Conservation (phyloP, 2,329 filamentous ascomycete genomes). For the Aquanectria penicillioides region DNA sequence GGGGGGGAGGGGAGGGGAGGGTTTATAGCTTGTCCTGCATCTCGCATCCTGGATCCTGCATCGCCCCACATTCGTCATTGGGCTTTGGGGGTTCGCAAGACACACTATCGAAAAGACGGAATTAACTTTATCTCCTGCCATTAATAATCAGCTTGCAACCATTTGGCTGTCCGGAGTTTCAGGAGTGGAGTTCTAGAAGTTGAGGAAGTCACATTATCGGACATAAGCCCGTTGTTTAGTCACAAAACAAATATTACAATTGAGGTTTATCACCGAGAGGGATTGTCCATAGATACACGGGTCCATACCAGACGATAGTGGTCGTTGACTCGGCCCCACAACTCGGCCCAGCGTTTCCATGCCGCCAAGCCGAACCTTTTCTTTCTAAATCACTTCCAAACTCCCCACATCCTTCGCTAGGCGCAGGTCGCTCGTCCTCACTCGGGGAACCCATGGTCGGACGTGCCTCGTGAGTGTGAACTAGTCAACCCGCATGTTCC, state of each 20-base stretch:
- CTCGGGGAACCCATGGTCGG: slow-evolving; percentile 20
- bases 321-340: background rate
- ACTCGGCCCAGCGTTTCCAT: slow-evolving; percentile 9
- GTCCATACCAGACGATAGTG: slow-evolving; percentile 26
- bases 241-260: slow-evolving; percentile 42
- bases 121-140: background rate
- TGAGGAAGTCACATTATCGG: background rate
- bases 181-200: slow-evolving; percentile 3
- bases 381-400: slow-evolving; percentile 26
- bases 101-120: background rate
- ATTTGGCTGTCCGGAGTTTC: background rate
- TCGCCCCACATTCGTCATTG: slow-evolving; percentile 40
- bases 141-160: slow-evolving; percentile 5
- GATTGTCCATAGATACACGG: slow-evolving; percentile 32
- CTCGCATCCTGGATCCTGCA: background rate
- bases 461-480: slow-evolving; percentile 22
- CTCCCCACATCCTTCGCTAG: slow-evolving; percentile 26
- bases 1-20: too few species aligned
- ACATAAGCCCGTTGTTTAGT: background rate
- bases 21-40: slow-evolving; percentile 24
- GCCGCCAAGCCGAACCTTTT: slow-evolving; percentile 5
- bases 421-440: slow-evolving; percentile 22
- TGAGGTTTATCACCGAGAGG: slow-evolving; percentile 37
- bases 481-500: slow-evolving; percentile 28
- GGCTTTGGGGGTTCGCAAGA: slow-evolving; percentile 29